Evolutionary conservation across 1,139 yeast genomes (phyloP), one percentile per base, ranked within the genome.

Genomic region (Trichomonascaceae sp.): DNA sequence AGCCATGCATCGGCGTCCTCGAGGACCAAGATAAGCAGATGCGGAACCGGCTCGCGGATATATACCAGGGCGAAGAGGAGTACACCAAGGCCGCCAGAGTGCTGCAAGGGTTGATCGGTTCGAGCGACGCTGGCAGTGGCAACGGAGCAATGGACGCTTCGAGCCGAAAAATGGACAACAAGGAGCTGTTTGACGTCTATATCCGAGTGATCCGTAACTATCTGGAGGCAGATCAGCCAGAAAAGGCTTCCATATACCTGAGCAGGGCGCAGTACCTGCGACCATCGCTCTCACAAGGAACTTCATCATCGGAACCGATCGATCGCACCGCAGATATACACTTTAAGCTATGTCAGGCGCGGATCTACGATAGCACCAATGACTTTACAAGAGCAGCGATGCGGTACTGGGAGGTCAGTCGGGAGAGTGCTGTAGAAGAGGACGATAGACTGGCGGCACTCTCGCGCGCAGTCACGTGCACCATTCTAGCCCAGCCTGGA

Each of bases 401-500:
- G 26, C 53, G 51, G 37, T 57, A 55, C 38, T 50, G 48, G 33
- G 54, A 53, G 28, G 48, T 57, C 5, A 51, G 58, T 2, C 42
- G 45, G 27, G 50, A 45, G 27, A 30, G 44, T 3, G 38, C 41
- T 5, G 46, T 47, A 13, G 57, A 45, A n/a, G 54, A 45, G 4
- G 50, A 44, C 1, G 60, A 56, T 31, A 40, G 55, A 3, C 26
- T 45, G 18, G 42, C 39, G 4, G 54, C 59, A 37, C 43, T 57
- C n/a, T 40, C 42, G n/a, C 52, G 51, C 11, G 59, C 61, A 2
- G 46, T 54, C 4, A 43, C 49, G 2, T 54, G 60, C 32, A 50
- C 50, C 2, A 43, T 57, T 4, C 43, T 57, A 33, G 50, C 58
- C 6, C 60, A 61, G 1, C 60, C 62, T 1, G 61, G 62, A 0